Evolutionary conservation across 2,329 filamentous ascomycete genomes (phyloP), one percentile per base, ranked within the genome.

Genomic region (Magnaporthiopsis incrustans): DNA sequence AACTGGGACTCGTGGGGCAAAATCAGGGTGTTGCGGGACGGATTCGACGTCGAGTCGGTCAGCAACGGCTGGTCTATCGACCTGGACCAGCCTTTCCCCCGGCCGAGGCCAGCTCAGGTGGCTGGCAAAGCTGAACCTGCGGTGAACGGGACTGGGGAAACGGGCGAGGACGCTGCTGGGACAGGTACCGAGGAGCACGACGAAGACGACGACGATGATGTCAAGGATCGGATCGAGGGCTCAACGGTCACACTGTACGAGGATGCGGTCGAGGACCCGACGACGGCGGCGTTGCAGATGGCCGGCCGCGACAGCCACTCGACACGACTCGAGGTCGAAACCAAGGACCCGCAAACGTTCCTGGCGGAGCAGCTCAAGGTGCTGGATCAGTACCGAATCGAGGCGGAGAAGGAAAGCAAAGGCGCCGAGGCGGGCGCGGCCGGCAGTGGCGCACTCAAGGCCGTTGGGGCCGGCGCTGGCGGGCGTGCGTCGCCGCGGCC

Each of bases 1-100:
- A 97, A 97, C 74, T 99, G 95, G 95, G 95, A 99, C 76, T 97
- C 93, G 0, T 97, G 92, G 91, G 93, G 92, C 66, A 99, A 98
- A 77, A 97, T 99, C 66, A 85, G 94, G 57, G 92, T 98, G 59
- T 81, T 98, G 33, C 86, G 92, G 63, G 95, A 97, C 72, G 91
- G 89, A 0, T 98, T 98, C 70, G 92, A 98, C 69, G 91, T 96
- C 27, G 95, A 99, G 78, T 84, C 85, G 18, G 83, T 96, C 58
- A 95, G 91, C 70, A 84, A 87, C 65, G 90, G 88, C 61, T 99
- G 95, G 95, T 89, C 89, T 1, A 83, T 91, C 64, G 92, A 96
- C 68, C 89, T 95, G 62, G 87, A 92, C 71, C 82, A 84, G 57
- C 73, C 77, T 3, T 76, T 80, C 61, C 78, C 79, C 10, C 61